Percentiles rank a stretch among this genome's conserved stretches.
These are phyloP conservation scores for Rhododendron ferrugineum DNA, from an alignment of 148 eudicot genomes.

Conservation along the genomic window DNA sequence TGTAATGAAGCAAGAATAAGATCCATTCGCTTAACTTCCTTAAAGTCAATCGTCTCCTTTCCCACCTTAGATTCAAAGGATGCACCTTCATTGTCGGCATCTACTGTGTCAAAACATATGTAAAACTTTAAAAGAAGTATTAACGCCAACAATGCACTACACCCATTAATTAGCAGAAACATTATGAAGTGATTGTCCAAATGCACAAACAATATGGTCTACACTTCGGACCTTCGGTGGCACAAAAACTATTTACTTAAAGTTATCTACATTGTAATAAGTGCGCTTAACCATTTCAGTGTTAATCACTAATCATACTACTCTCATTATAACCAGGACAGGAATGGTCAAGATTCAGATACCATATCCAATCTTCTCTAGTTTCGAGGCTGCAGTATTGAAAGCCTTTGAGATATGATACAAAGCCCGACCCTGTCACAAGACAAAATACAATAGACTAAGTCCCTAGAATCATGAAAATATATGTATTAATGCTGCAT, in stretches of 20 bases:
- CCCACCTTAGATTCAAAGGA: slow-evolving; percentile 38
- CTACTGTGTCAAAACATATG: slow-evolving; percentile 32
- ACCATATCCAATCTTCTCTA: slow-evolving; percentile 98
- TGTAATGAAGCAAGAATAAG: slow-evolving; percentile 70
- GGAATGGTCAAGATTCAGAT: slow-evolving; percentile 11
- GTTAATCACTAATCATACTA: slow-evolving; percentile 1
- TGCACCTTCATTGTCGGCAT: slow-evolving; percentile 51
- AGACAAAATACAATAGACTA: not conserved
- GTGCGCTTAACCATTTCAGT: not conserved
- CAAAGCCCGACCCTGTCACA: slow-evolving; percentile 77
- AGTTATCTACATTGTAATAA: not conserved
- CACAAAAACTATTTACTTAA: not conserved
- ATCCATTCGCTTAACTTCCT: slow-evolving; percentile 78
- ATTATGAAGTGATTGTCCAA: not conserved
- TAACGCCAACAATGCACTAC: not conserved
- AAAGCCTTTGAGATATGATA: slow-evolving; percentile 87
- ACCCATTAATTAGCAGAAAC: not conserved
- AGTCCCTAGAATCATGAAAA: not conserved
- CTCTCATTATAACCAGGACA: not conserved
- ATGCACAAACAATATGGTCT: not conserved
- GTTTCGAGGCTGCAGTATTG: slow-evolving; percentile 64
- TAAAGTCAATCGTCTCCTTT: slow-evolving; percentile 64
- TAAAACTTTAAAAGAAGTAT: slow-evolving; percentile 3
- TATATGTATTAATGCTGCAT: not conserved
- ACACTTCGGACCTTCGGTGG: not conserved